Base-by-base conservation (phyloP, 176 grass and related monocot genomes). In the Cocos nucifera region DNA sequence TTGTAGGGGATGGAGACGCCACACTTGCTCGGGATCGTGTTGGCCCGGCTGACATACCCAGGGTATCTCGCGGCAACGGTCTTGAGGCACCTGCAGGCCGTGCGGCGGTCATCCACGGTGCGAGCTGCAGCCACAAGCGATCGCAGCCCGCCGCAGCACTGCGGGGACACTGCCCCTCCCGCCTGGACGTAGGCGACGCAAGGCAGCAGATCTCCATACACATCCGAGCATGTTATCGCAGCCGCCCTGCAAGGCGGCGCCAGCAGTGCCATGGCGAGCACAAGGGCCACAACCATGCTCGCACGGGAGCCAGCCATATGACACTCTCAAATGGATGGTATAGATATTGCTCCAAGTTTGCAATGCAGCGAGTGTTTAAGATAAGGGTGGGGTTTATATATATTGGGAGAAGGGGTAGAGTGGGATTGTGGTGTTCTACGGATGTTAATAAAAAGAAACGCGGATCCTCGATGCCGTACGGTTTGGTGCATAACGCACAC, bases 161-260 rank as follows among this genome's bases (percentile, higher is more conserved):
- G 17, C 7, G 75, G 60, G 0, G 82, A 67, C 0, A 70, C 2
- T 4, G 68, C 0, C 8, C 32, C 9, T 8, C 48, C 59, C 3
- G 53, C 61, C 48, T 35, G 75, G 25, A 64, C 66, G 51, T 90
- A 90, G 9, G 50, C 10, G 17, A 80, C 16, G 69, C 82, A 90
- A 21, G 82, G 79, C 54, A 64, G 27, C 21, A 86, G 39, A 1
- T 67, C 6, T 16, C 75, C 77, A 3, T 74, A 58, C 67, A 90
- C 82, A 4, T 90, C 50, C 1, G 58, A 4, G 64, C 82, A 91
- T 15, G 1, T 61, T 3, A 85, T 15, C 19, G 69, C 67, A 15
- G 53, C 62, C 39, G 35, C 74, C 17, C 57, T 26, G 4, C 63
- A 12, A 3, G 8, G 57, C 17, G 63, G 24, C 10, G 59, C 65